These are phyloP conservation scores for Elaeis oleifera DNA, from an alignment of 202 grass and related monocot genomes.

Conservation along the genomic window DNA sequence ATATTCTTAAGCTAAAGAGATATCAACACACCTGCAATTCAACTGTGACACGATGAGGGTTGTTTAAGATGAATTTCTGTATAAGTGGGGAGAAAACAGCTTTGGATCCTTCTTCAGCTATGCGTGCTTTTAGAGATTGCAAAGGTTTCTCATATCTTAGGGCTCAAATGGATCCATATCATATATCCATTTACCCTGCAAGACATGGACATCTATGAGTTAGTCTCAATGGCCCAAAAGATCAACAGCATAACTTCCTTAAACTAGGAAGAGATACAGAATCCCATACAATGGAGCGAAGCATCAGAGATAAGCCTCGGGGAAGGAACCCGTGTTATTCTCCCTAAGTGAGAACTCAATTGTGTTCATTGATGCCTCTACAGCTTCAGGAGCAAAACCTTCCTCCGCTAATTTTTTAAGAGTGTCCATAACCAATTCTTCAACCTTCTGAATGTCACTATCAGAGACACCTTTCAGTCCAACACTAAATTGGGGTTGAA, in stretches of 20 bases:
- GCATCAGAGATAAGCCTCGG: slow-evolving; percentile 93
- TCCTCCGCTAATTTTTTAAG: slow-evolving; percentile 66
- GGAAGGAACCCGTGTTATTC: slow-evolving; percentile 96
- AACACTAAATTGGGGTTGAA: slow-evolving; percentile 94
- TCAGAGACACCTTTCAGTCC: slow-evolving; percentile 91
- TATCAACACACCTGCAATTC: slow-evolving; percentile 79
- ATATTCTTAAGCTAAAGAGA: slow-evolving; percentile 4
- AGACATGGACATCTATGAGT: slow-evolving; percentile 5
- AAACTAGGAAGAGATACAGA: slow-evolving; percentile 6
- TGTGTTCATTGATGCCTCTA: slow-evolving; percentile 97
- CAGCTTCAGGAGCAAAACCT: slow-evolving; percentile 87
- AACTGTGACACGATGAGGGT: slow-evolving; percentile 71
- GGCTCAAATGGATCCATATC: slow-evolving; percentile 98
- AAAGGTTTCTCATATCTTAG: slow-evolving; percentile 88
- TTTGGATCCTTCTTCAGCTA: slow-evolving; percentile 82
- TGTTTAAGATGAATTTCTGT: slow-evolving; percentile 84
- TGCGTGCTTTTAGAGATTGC: slow-evolving; percentile 79
- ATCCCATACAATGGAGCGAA: slow-evolving; percentile 82
- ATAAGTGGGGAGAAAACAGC: slow-evolving; percentile 87
- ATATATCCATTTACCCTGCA: slow-evolving; percentile 98
- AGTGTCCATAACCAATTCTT: slow-evolving; percentile 81
- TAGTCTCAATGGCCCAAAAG: background rate
- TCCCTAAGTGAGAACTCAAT: slow-evolving; percentile 90
- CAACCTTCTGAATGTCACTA: slow-evolving; percentile 68
- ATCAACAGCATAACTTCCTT: too few species aligned